Evolutionary conservation across 805 yeast species (phyloP), one percentile per base, ranked within the genome.

Genomic region (Metschnikowia dekortorum): DNA sequence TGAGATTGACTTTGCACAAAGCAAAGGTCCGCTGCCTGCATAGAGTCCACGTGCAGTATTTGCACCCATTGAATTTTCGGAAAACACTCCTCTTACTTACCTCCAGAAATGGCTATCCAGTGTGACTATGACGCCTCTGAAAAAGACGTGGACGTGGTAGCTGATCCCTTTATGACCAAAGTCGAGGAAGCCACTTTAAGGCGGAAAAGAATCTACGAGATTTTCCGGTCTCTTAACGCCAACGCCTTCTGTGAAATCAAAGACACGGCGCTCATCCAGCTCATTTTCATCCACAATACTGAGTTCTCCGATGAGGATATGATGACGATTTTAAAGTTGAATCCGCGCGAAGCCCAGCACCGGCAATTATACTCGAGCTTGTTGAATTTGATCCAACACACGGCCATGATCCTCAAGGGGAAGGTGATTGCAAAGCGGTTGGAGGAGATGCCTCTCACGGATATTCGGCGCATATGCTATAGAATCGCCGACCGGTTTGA

Each of bases 361-460:
- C 46, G 50, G 16, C 49, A 30, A 26, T 41, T 54, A 11, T 56
- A 54, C 38, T 22, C 37, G 13, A 49, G 50, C 30, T 35, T 55
- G 10, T 32, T 52, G 11, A 26, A 37, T 9, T 34, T 47, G 26
- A 48, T 54, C 2, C 50, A 42, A 42, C 53, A 51, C 33, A 44
- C 53, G 11, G 57, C 56, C 6, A 37, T 40, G 47, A 32, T 41
- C 2, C 32, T 55, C 6, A 46, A 36, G 31, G 36, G 46, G 4
- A 37, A 46, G 22, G 54, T 55, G 14, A 31, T 28, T 9, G 49
- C 53, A 10, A 39, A 18, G 22, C 49, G 41, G 31, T 47, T 55
- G n/a, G 51, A 49, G 6, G 60, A 62, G 5, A 53, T 60, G 48
- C 69, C 69, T 1, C 42, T 66, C 38, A 63, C 70, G 2, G 61